Conservation (phyloP, 768 basidiomycete genomes). For the Lyophyllum semitale region DNA sequence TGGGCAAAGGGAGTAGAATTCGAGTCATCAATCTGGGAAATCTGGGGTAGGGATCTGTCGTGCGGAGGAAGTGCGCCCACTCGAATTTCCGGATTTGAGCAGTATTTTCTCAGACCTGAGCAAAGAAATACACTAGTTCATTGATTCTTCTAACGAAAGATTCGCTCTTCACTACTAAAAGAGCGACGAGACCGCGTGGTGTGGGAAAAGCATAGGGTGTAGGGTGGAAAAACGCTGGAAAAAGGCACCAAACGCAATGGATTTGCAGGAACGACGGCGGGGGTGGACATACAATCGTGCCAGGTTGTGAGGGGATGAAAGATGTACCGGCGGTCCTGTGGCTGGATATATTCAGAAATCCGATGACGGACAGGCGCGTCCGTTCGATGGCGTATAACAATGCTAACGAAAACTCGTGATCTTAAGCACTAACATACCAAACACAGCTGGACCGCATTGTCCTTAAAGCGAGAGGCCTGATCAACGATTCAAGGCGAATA, state of each 20-base stretch:
- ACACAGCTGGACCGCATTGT: background rate
- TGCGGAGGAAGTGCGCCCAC: background rate
- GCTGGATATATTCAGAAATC: background rate
- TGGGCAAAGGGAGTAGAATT: background rate
- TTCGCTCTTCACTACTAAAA: background rate
- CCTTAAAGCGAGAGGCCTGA: background rate
- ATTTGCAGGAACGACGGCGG: background rate
- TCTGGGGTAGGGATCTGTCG: background rate
- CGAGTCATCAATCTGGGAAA: background rate
- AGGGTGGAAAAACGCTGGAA: background rate
- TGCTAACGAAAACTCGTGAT: background rate
- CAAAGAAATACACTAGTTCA: background rate
- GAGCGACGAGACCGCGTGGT: background rate
- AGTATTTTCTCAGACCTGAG: background rate
- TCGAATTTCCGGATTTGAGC: background rate
- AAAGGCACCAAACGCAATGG: background rate
- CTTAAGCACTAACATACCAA: slow-evolving; percentile 1
- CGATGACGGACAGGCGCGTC: background rate
- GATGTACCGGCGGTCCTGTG: no score
- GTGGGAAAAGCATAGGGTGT: background rate
- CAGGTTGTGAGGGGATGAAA: background rate
- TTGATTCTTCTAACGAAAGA: background rate
- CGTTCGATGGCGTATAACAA: background rate
- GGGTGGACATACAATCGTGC: background rate
- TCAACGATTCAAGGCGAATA: background rate